These are phyloP conservation scores for Flaveria sonorensis DNA, from an alignment of 129 eudicot genomes.

Conservation along the genomic window DNA sequence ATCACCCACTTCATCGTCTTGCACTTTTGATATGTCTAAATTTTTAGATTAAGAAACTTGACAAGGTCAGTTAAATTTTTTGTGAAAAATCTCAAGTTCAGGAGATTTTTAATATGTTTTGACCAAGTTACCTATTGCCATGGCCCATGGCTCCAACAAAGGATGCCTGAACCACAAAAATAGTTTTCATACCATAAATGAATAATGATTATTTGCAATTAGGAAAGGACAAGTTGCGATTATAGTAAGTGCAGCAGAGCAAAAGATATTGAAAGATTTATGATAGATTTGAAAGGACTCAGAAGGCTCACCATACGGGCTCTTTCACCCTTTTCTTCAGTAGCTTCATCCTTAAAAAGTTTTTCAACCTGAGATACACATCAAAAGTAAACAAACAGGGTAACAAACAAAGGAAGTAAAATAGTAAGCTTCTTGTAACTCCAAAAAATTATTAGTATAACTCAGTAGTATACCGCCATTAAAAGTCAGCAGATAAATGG, in stretches of 20 bases:
- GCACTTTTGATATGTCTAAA: constrained; percentile 87
- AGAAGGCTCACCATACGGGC: constrained; percentile 83
- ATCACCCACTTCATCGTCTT: constrained; percentile 98
- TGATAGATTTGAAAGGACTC: not conserved
- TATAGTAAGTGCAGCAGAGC: too few relatives aligned
- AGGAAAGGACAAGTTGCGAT: too few relatives aligned
- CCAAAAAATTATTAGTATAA: not conserved
- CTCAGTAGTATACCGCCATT: constrained; percentile 20
- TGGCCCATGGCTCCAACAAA: constrained; percentile 92
- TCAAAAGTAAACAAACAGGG: not conserved
- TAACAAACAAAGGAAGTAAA: not conserved
- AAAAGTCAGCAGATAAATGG: constrained; percentile 4
- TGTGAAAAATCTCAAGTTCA: not conserved
- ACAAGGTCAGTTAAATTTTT: not conserved
- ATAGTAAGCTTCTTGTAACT: not conserved
- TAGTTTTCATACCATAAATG: constrained; percentile 1
- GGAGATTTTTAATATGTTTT: too few relatives aligned
- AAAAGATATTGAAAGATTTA: not conserved
- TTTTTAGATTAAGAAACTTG: constrained; percentile 29
- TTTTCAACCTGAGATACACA: constrained; percentile 47
- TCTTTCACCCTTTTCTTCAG: constrained; percentile 98
- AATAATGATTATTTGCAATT: not conserved
- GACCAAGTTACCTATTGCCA: constrained; percentile 88
- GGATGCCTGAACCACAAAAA: constrained; percentile 51
- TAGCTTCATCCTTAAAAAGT: constrained; percentile 90